These are phyloP conservation scores for Alternaria consortialis DNA, from an alignment of 2,329 filamentous ascomycete species.

Conservation along the genomic window DNA sequence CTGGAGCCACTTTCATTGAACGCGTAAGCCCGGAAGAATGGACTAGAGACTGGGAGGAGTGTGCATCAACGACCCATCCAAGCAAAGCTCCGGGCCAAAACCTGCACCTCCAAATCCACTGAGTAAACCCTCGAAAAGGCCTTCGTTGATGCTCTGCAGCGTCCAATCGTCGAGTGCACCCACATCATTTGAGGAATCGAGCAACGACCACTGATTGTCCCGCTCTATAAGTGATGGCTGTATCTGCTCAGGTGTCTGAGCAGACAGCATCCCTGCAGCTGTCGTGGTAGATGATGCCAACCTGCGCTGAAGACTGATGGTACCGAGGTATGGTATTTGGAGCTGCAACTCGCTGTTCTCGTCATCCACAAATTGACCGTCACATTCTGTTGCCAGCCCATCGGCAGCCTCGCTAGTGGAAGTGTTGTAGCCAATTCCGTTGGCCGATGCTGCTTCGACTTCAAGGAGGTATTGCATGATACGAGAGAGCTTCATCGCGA, in stretches of 20 bases:
- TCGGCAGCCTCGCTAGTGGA: slow-evolving; percentile 19
- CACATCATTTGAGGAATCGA: not conserved
- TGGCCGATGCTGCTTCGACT: slow-evolving; percentile 22
- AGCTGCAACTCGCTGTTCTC: no score
- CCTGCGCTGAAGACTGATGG: slow-evolving; percentile 20
- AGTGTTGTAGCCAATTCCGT: slow-evolving; percentile 15
- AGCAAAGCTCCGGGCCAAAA: not conserved
- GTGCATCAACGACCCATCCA: not conserved
- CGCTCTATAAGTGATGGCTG: not conserved
- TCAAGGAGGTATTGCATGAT: slow-evolving; percentile 22
- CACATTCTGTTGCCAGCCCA: no score
- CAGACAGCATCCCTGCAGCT: not conserved
- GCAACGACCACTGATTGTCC: slow-evolving; percentile 5
- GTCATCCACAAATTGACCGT: no score
- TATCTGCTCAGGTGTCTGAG: not conserved
- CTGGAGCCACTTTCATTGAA: no score
- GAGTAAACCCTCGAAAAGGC: slow-evolving; percentile 17
- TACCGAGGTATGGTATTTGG: no score
- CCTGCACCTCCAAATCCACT: not conserved
- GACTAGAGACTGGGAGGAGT: no score
- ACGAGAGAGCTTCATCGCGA: slow-evolving; percentile 14
- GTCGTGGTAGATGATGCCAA: not conserved
- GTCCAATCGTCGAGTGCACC: slow-evolving; percentile 19
- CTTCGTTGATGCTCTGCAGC: slow-evolving; percentile 23
- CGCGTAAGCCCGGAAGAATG: no score